Conservation (phyloP, 805 yeast genomes). For the Candida ponderosae region DNA sequence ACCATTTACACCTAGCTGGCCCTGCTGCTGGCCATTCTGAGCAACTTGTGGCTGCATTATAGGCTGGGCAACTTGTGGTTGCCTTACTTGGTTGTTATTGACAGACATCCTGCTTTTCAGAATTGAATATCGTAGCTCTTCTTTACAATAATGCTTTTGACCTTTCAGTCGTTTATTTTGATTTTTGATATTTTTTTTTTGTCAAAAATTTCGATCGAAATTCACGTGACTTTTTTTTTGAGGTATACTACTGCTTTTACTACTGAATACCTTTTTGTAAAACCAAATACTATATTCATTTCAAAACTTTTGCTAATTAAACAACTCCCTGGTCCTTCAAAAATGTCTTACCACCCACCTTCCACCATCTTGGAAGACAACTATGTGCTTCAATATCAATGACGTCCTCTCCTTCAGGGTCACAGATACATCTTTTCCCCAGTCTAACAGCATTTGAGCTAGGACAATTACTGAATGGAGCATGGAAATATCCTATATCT, state of each 20-base stretch:
- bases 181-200: too few relatives aligned
- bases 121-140: too few relatives aligned
- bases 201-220: too few relatives aligned
- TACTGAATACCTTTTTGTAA: neutral
- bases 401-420: slow-evolving; percentile 33
- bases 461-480: slow-evolving; percentile 63
- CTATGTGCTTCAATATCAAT: slow-evolving; percentile 42
- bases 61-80: slow-evolving; percentile 2
- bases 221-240: too few relatives aligned
- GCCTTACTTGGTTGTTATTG: neutral
- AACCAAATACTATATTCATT: too few relatives aligned
- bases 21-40: slow-evolving; percentile 2
- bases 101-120: neutral
- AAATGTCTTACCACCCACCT: slow-evolving; percentile 54
- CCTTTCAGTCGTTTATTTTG: too few relatives aligned
- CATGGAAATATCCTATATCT: slow-evolving; percentile 75
- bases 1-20: neutral
- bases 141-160: too few relatives aligned
- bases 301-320: neutral
- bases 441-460: slow-evolving; percentile 37
- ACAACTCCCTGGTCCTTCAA: slow-evolving; percentile 29
- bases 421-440: slow-evolving; percentile 57
- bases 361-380: slow-evolving; percentile 75
- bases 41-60: slow-evolving; percentile 3
- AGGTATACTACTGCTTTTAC: too few relatives aligned